Conservation (phyloP, 495 filamentous ascomycete species). For the Trichoderma gamsii region DNA sequence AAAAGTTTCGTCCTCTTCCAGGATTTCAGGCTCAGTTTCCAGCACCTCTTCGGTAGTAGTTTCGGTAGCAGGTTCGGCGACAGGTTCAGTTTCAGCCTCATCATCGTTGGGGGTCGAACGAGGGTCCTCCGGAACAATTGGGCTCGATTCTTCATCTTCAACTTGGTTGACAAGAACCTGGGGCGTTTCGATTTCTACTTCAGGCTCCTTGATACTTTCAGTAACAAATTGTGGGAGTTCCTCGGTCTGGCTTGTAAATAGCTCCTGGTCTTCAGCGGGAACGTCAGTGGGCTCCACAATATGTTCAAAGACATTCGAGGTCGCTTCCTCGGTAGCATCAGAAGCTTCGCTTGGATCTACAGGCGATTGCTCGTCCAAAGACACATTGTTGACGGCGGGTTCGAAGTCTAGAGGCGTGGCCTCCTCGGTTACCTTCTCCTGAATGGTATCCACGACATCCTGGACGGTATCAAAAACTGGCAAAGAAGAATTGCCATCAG, state of each 20-base stretch:
- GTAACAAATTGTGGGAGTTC: constrained; percentile 19
- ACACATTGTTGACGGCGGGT: neutral
- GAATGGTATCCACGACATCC: constrained; percentile 29
- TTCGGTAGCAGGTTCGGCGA: neutral
- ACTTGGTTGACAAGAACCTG: neutral
- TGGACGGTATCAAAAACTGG: constrained; percentile 25
- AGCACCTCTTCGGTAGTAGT: neutral
- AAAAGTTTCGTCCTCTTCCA: constrained; percentile 43
- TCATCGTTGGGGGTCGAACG: constrained; percentile 1
- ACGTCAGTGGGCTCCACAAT: neutral
- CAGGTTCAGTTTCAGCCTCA: neutral
- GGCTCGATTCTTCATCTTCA: neutral
- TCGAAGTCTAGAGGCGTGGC: constrained; percentile 2
- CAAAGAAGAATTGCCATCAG: constrained; percentile 5
- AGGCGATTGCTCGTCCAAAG: neutral
- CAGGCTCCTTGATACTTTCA: neutral
- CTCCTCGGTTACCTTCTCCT: constrained; percentile 20
- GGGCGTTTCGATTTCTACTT: neutral
- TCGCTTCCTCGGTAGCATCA: neutral
- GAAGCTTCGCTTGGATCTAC: neutral
- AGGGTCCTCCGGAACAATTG: constrained; percentile 10
- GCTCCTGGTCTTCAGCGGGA: neutral
- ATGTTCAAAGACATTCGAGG: neutral
- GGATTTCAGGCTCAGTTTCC: neutral
- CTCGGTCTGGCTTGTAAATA: neutral